Evolutionary conservation across 495 filamentous ascomycete species (phyloP).

Genomic region (Xylaria longipes): DNA sequence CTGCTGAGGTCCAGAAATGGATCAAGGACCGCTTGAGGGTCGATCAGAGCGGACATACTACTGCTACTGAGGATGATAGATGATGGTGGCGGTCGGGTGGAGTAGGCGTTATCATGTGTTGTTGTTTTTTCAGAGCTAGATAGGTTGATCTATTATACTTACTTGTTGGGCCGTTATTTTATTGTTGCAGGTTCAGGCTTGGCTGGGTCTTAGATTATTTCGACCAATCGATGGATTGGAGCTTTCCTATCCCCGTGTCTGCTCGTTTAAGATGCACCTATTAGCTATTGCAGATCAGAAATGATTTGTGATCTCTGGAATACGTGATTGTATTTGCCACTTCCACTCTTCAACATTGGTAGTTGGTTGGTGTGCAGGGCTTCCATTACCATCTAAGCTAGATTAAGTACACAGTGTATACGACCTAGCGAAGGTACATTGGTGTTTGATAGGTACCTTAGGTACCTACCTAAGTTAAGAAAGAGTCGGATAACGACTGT

Average conservation of each 20-base stretch:
- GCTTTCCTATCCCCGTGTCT: neutral
- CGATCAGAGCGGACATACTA: constrained; percentile 40
- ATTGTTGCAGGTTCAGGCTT: neutral
- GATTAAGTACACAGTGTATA: neutral
- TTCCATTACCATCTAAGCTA: neutral
- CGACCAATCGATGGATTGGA: neutral
- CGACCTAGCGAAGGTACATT: too few relatives aligned
- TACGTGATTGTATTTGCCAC: neutral
- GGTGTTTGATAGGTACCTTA: too few relatives aligned
- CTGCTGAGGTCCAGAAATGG: constrained; percentile 61
- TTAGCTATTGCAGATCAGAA: neutral
- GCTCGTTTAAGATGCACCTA: neutral
- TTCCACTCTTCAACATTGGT: neutral
- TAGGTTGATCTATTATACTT: neutral
- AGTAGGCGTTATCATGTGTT: neutral
- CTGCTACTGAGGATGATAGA: constrained; percentile 46
- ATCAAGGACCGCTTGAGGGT: constrained; percentile 53
- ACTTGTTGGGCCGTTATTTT: neutral
- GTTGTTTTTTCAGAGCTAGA: neutral
- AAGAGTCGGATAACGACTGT: neutral
- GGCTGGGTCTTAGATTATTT: neutral
- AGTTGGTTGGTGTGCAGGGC: neutral
- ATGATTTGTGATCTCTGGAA: neutral
- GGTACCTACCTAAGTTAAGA: neutral
- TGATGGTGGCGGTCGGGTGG: constrained; percentile 6